Base-by-base conservation (phyloP, 352 stramenopile genomes). In the Pythium periplocum region DNA sequence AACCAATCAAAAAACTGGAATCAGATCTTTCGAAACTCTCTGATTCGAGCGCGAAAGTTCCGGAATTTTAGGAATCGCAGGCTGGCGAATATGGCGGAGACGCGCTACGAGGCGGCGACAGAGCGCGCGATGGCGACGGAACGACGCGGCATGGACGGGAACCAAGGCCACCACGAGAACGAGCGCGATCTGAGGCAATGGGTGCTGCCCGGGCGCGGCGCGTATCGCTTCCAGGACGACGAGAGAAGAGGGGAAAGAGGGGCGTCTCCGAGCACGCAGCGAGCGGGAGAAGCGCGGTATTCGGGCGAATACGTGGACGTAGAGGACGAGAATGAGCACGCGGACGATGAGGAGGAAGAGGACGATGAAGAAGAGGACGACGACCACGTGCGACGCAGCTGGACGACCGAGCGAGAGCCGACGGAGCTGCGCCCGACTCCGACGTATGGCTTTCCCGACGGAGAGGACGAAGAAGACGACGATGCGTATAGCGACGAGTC, bases 311-410 rank as follows among this genome's bases (percentile, higher is more conserved):
- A 26, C 17, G 17, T 26, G 17, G 17, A 51, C n/a, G 32, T 37
- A n/a, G 32, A 51, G n/a, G 42, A 54, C n/a, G 34, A 53, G 3
- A 41, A 53, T 6, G 35, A 42, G 2, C 1, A 57, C 3, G 37
- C 46, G 0, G 45, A 51, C 6, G 42, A 58, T n/a, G 52, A 57
- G 35, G 53, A 61, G 4, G 48, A 57, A 5, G 61, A 68, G 4
- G 61, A 68, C 2, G 61, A 67, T 32, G 59, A 67, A 11, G 59
- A 67, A 6, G 60, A 60, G 7, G 57, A 65, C 17, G 61, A 68
- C 31, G 54, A 67, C 45, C 35, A 57, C 34, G 49, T 65, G 58
- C 58, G 58, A 12, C 58, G 42, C 9, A 65, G 58, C 48, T 65
- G 58, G 58, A 57, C 58, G 47, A 65, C 51, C 9, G 57, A 64